These are phyloP conservation scores for Thermochaetoides dissita DNA, from an alignment of 2,329 filamentous ascomycete genomes.

Conservation along the genomic window DNA sequence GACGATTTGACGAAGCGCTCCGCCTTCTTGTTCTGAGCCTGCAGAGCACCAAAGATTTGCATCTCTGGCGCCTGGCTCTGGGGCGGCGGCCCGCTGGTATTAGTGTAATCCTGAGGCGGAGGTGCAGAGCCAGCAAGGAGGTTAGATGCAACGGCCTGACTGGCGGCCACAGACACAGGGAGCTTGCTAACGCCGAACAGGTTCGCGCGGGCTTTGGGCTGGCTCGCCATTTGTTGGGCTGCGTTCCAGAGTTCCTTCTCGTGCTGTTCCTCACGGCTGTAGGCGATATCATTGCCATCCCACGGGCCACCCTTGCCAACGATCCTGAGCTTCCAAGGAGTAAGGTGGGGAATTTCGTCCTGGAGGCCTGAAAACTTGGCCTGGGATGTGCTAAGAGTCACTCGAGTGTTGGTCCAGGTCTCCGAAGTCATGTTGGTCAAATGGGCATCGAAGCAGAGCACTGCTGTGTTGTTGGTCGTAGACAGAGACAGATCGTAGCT, in stretches of 20 bases:
- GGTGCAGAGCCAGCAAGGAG: too few relatives aligned
- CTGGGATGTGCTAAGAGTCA: constrained; percentile 50
- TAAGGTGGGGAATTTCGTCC: constrained; percentile 39
- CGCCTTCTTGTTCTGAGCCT: too few relatives aligned
- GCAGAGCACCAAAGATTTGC: too few relatives aligned
- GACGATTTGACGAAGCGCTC: too few relatives aligned
- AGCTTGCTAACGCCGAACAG: too few relatives aligned
- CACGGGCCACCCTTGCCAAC: constrained; percentile 14
- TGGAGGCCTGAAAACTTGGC: constrained; percentile 41
- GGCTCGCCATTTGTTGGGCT: constrained; percentile 13
- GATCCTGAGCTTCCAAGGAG: constrained; percentile 43
- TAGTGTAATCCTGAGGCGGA: too few relatives aligned
- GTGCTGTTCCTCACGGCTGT: constrained; percentile 26
- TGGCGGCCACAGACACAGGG: too few relatives aligned
- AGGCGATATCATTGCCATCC: constrained; percentile 18
- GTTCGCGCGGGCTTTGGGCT: constrained; percentile 20
- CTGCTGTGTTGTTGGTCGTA: constrained; percentile 36
- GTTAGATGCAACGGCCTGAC: too few relatives aligned
- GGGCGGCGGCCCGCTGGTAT: too few relatives aligned
- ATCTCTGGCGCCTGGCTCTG: too few relatives aligned
- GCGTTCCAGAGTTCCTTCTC: constrained; percentile 19
- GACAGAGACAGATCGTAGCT: constrained; percentile 50
- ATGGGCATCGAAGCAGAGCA: constrained; percentile 47
- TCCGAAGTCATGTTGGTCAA: constrained; percentile 50
- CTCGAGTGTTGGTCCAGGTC: constrained; percentile 45